Percentiles rank a stretch among this genome's conserved stretches.
Conservation (phyloP, 129 eudicot species). For the Ambrosia trifida region DNA sequence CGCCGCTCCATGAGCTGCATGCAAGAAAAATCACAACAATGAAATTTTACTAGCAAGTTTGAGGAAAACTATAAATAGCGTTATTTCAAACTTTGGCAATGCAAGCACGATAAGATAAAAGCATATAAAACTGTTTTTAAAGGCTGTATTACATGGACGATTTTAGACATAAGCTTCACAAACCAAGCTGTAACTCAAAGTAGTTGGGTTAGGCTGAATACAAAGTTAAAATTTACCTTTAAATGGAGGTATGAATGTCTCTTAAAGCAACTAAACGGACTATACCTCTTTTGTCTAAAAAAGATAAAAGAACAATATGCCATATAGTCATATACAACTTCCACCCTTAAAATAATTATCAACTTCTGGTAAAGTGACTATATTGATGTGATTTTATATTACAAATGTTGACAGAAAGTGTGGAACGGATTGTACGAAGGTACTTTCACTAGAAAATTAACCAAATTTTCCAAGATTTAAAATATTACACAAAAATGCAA, state of each 20-base stretch:
- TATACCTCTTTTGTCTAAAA: conserved; percentile 2
- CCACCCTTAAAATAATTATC: background rate
- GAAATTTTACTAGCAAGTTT: background rate
- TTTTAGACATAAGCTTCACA: conserved; percentile 16
- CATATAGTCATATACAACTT: conserved; percentile 8
- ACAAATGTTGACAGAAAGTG: background rate
- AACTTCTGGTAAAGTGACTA: conserved; percentile 5
- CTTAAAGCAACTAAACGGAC: background rate
- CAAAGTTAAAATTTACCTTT: background rate
- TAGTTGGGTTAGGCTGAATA: conserved; percentile 7
- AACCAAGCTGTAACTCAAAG: conserved; percentile 12
- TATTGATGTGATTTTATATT: background rate
- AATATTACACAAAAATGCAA: background rate
- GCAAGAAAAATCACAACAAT: conserved; percentile 33
- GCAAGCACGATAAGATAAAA: background rate
- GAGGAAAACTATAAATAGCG: background rate
- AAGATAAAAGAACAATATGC: conserved; percentile 2
- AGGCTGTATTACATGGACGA: background rate
- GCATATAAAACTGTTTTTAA: background rate
- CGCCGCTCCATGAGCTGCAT: conserved; percentile 99
- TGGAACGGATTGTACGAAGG: conserved; percentile 13
- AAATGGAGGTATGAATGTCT: background rate
- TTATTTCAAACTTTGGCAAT: background rate
- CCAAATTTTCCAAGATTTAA: background rate
- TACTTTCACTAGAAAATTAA: background rate